Conservation (phyloP, 2,329 filamentous ascomycete genomes). For the Zymoseptoria brevis region DNA sequence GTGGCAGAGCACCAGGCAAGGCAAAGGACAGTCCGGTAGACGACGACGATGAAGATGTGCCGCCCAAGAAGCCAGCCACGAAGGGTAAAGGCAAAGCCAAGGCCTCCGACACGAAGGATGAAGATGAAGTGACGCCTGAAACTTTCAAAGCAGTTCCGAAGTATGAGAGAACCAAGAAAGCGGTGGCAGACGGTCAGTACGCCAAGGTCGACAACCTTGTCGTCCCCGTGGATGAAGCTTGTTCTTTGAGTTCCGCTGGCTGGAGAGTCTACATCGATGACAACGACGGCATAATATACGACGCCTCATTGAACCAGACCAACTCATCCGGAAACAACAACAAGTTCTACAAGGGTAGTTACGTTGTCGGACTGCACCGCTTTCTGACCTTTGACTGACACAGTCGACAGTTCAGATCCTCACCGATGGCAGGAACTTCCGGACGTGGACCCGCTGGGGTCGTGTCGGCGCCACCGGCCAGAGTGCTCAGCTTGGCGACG, state of each 20-base stretch:
- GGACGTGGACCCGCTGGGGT: slow-evolving; percentile 68
- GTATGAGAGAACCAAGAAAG: slow-evolving; percentile 31
- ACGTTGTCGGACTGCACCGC: slow-evolving; percentile 2
- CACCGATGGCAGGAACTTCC: slow-evolving; percentile 47
- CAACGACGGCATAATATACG: slow-evolving; percentile 59
- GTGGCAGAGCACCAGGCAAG: background rate
- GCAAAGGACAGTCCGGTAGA: slow-evolving; percentile 2
- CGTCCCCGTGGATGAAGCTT: slow-evolving; percentile 43
- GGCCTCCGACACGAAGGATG: slow-evolving; percentile 1
- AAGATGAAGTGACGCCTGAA: background rate
- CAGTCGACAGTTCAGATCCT: slow-evolving; percentile 60
- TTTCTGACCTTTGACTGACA: slow-evolving; percentile 32
- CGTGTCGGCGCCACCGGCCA: slow-evolving; percentile 56
- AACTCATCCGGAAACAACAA: slow-evolving; percentile 67
- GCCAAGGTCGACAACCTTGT: slow-evolving; percentile 37
- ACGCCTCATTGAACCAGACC: slow-evolving; percentile 72
- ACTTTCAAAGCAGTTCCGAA: background rate
- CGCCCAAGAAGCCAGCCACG: background rate
- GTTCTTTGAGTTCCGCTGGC: slow-evolving; percentile 18
- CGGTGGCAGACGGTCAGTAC: slow-evolving; percentile 39
- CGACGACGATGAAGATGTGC: slow-evolving; percentile 4
- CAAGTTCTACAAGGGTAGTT: slow-evolving; percentile 76
- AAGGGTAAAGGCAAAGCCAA: slow-evolving; percentile 3
- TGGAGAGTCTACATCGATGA: slow-evolving; percentile 56
- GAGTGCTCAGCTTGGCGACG: slow-evolving; percentile 33